Evolutionary conservation across 371 early-diverging fungal genomes (phyloP), one percentile per base, ranked within the genome.

Genomic region (Batkoa obscura): DNA sequence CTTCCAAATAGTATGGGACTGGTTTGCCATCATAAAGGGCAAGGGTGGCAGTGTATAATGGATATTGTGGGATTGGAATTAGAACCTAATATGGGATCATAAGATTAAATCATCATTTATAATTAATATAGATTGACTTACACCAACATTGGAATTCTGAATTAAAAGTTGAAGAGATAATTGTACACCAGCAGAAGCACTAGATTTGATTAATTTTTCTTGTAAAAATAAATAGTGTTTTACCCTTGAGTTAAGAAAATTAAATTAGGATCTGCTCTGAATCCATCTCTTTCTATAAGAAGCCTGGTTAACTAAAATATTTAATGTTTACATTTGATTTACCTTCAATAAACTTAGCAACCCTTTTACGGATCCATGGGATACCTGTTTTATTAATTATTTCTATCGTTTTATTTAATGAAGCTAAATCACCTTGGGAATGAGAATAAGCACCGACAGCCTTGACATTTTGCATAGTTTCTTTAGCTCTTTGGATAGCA

Each of bases 51-150:
- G 92, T 86, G 70, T 97, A 97, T 33, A 97, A 80, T n/a, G 98
- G 98, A 60, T 97, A 97, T 65, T 97, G 98, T n/a, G 98, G 98
- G 53, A 94, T 91, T 17, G 98, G 98, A 60, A 95, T 92, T 90
- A 95, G 85, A 61, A 94, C 73, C 72, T 72, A 47, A 43, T 2
- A 15, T 39, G 41, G 41, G 5, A 39, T 13, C 13, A 39, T 39
- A 8, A 39, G 41, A 8, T 8, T 8, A 34, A 36, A 63, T 8
- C 17, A 55, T 38, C 9, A 15, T n/a, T 2, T 13, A 68, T 12
- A 10, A 12, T 12, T 1, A 12, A n/a, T n/a, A n/a, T n/a, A 8
- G 5, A 39, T 8, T 12, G 15, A 59, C 62, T 53, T 67, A 72
- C 75, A 35, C 95, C 96, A 15, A 90, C 86, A 38, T 83, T 74